Evolutionary conservation across 2,329 filamentous ascomycete genomes (phyloP), one percentile per base, ranked within the genome.

Genomic region (Fonsecaea pugnacius): DNA sequence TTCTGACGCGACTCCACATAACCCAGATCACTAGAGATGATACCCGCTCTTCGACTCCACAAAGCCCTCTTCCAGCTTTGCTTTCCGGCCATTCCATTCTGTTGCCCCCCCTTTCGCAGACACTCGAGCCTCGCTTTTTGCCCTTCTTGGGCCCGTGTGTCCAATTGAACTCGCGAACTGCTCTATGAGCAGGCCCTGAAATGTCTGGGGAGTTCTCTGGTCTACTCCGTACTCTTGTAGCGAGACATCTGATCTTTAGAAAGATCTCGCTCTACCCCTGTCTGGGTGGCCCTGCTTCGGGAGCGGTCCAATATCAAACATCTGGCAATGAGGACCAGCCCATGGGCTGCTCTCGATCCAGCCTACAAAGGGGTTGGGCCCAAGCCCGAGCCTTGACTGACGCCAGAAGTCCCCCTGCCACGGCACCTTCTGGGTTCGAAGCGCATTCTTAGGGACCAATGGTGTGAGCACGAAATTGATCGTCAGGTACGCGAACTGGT

Each of bases 401-500:
- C 57, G 46, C 57, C 57, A 59, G 18, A 50, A 2, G 21, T 18
- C n/a, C 35, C 46, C 35, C 46, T 52, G 64, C 56, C 60, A 53
- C 51, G 32, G 27, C 27, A 6, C 27, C 27, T 5, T 30, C 27
- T 30, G 27, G 33, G 32, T 57, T 65, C 55, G 50, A 14, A 50
- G 55, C 56, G 51, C 65, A 67, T 64, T 63, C 59, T 50, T 33
- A 48, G 46, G 57, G 57, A 55, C 66, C 62, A 67, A 67, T 67
- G 36, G 53, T 56, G 55, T 36, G 36, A 53, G 48, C 63, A 63
- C 59, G 48, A 33, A 55, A 53, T 40, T 51, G 66, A 67, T 67
- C 66, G 66, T 56, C 66, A 67, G 66, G 66, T 67, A 67, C 66
- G 64, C 64, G 64, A 66, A 60, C 38, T 36, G 46, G 21, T 27